A percentile compares a stretch with the other conserved stretches of the same genome.
Conservation (phyloP, 139 green algal species). For the Chlamydomonas sp. region DNA sequence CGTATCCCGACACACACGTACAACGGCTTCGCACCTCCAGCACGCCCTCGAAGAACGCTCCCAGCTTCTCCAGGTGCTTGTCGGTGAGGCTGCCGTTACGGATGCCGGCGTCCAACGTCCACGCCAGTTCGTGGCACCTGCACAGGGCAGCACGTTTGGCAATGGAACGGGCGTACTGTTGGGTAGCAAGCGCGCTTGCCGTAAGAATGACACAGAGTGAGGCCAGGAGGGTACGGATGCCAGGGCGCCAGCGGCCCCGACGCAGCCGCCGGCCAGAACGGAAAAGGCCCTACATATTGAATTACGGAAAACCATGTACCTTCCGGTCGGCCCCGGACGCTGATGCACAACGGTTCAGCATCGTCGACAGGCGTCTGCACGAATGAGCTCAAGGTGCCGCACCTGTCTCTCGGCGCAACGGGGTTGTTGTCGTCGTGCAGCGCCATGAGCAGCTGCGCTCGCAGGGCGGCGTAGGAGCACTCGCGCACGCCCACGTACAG, state of each 20-base stretch:
- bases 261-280: too few relatives aligned
- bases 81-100: conserved; percentile 50
- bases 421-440: conserved; percentile 77
- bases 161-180: not conserved
- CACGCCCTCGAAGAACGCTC: conserved; percentile 57
- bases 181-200: not conserved
- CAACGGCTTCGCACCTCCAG: not conserved
- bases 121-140: conserved; percentile 72
- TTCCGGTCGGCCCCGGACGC: not conserved
- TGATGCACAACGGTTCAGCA: not conserved
- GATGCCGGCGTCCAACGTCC: conserved; percentile 75
- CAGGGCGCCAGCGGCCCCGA: too few relatives aligned
- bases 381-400: not conserved
- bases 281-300: too few relatives aligned
- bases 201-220: not conserved
- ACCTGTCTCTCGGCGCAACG: conserved; percentile 45
- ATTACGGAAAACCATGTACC: too few relatives aligned
- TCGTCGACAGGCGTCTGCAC: not conserved
- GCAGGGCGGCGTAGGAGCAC: conserved; percentile 71
- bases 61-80: conserved; percentile 65
- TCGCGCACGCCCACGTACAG: conserved; percentile 66
- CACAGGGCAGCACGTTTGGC: not conserved
- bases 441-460: conserved; percentile 84
- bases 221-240: too few relatives aligned
- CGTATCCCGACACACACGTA: too few relatives aligned